Percentiles rank a stretch among this genome's conserved stretches.
Evolutionary conservation across 176 grass and related monocot species (phyloP).

Genomic region (Raddia distichophylla): DNA sequence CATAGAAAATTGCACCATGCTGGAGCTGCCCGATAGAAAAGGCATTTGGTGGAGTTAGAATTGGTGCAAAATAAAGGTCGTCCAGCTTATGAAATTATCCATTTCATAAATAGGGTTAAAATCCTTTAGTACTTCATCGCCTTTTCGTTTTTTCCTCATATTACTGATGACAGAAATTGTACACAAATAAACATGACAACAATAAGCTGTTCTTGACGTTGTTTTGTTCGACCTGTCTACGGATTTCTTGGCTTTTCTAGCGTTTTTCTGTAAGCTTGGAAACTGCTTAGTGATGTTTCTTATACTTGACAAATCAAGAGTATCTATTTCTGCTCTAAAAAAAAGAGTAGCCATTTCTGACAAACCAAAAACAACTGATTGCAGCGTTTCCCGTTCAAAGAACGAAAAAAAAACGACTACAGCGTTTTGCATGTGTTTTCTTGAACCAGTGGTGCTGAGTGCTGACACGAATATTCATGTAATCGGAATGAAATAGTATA

Average conservation of each 20-base stretch:
- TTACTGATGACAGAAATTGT: slow-evolving; percentile 27
- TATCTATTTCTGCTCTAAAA: not conserved
- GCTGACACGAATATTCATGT: not conserved
- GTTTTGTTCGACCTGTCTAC: slow-evolving; percentile 8
- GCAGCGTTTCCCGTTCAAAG: too few relatives aligned
- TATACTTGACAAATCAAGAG: not conserved
- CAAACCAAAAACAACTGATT: not conserved
- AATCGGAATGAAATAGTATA: not conserved
- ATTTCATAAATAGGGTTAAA: slow-evolving; percentile 21
- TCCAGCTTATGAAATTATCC: not conserved
- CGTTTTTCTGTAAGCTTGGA: not conserved
- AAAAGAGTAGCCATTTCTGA: not conserved
- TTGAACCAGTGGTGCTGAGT: not conserved
- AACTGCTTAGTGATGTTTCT: not conserved
- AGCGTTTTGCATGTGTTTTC: not conserved
- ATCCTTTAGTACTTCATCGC: not conserved
- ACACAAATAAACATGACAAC: slow-evolving; percentile 28
- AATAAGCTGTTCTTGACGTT: slow-evolving; percentile 15
- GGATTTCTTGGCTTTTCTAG: not conserved
- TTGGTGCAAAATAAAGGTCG: slow-evolving; percentile 40
- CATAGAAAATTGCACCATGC: not conserved
- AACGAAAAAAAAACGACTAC: not conserved
- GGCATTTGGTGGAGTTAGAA: slow-evolving; percentile 3
- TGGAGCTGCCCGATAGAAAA: slow-evolving; percentile 27
- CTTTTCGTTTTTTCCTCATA: not conserved